Base-by-base conservation (phyloP, 2,329 filamentous ascomycete species). In the Fusarium sp. region DNA sequence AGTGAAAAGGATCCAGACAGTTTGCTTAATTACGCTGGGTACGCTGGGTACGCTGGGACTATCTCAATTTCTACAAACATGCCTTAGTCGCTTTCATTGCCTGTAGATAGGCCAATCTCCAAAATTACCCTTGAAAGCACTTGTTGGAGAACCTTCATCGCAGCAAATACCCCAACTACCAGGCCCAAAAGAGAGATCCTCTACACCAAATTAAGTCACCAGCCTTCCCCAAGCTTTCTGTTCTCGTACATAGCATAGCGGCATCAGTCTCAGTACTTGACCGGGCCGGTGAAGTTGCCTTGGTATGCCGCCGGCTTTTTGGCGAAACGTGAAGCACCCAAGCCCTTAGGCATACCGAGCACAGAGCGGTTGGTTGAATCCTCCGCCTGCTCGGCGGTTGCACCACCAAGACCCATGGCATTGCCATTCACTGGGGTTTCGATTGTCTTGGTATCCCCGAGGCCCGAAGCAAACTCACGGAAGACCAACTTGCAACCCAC, bases 311-410 rank as follows among this genome's bases (percentile, higher is more conserved):
- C 58, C 1, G 64, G 64, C 30, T 54, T 57, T 21, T 21, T 71
- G 18, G 74, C 74, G n/a, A 56, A 76, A 10, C 66, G 64, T 6
- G 74, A 76, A 16, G 74, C 50, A 21, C 72, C 59, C 10, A 79
- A 60, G 4, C 76, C 76, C 32, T 64, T 56, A 21, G 32, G 44
- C 3, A 38, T 49, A 12, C 44, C 57, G 40, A 33, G 23, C 23
- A 42, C 58, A 38, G 59, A n/a, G 32, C 28, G 43, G 19, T 33
- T 30, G 23, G 40, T 16, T 13, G 60, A 38, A 9, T 21, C 33
- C 6, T 47, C 32, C 11, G 25, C 32, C 28, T 59, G 38, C 38
- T 57, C 10, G 12, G 13, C 13, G 46, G n/a, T 10, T 19, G 37
- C 19, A 12, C 11, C 15, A 28, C 8, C 10, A 40, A 28, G 23